Evolutionary conservation across 1,284 basidiomycete species (phyloP).

Genomic region (Cryptococcus hybrid): DNA sequence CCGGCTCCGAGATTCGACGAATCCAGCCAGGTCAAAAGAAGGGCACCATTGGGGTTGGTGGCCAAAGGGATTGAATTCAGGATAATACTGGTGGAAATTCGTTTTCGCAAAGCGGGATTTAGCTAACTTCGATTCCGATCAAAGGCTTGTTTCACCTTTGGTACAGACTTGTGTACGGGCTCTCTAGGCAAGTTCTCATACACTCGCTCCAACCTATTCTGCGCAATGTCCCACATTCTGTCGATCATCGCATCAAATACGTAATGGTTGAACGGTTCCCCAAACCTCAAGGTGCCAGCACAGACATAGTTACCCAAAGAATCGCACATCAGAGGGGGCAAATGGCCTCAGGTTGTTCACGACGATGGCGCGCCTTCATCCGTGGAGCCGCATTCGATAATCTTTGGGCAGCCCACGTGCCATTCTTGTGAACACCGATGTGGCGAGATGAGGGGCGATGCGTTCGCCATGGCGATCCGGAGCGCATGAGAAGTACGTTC

Average conservation of each 20-base stretch:
- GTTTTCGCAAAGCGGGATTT: constrained; percentile 56
- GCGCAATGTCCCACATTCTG: constrained; percentile 96
- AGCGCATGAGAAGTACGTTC: constrained; percentile 78
- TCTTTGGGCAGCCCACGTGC: constrained; percentile 99
- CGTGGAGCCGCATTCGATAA: constrained; percentile 91
- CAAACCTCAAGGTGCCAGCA: constrained; percentile 83
- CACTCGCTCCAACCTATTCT: constrained; percentile 88
- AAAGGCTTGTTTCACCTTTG: constrained; percentile 51
- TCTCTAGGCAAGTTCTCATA: constrained; percentile 95
- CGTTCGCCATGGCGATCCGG: constrained; percentile 88
- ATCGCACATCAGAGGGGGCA: constrained; percentile 88
- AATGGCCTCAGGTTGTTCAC: constrained; percentile 85
- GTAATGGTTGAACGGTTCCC: constrained; percentile 84
- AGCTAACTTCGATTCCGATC: neutral
- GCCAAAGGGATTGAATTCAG: constrained; percentile 97
- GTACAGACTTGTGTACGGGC: constrained; percentile 73
- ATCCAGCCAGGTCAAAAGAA: constrained; percentile 96
- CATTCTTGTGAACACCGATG: constrained; percentile 99
- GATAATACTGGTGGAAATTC: constrained; percentile 89
- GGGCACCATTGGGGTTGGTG: constrained; percentile 94
- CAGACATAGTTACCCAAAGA: constrained; percentile 97
- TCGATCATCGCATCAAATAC: constrained; percentile 98
- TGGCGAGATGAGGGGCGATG: constrained; percentile 89
- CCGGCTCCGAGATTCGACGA: constrained; percentile 87
- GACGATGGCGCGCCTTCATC: constrained; percentile 79